Percentiles rank a stretch among this genome's conserved stretches.
These are phyloP conservation scores for Yamadazyma buinensis DNA, from an alignment of 1,139 yeast species.

Conservation along the genomic window DNA sequence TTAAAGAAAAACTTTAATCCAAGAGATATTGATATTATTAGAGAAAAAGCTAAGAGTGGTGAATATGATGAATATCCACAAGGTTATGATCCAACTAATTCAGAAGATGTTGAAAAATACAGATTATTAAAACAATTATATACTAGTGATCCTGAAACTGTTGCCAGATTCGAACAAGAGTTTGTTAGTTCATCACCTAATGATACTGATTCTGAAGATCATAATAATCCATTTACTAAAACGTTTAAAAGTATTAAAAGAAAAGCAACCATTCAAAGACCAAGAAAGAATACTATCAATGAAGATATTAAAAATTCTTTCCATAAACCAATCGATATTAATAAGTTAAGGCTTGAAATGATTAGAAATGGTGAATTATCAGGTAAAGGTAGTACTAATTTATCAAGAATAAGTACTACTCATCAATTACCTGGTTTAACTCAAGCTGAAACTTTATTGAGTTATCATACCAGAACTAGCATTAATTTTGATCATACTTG, in stretches of 20 bases:
- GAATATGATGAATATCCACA: conserved; percentile 46
- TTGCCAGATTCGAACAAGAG: conserved; percentile 31
- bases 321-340: conserved; percentile 32
- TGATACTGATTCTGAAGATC: conserved; percentile 9
- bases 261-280: conserved; percentile 21
- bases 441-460: conserved; percentile 46
- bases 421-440: conserved; percentile 50
- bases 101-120: conserved; percentile 42
- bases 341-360: conserved; percentile 42
- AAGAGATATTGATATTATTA: conserved; percentile 50
- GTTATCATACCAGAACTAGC: conserved; percentile 43
- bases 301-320: conserved; percentile 25
- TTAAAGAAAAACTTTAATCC: conserved; percentile 46
- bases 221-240: conserved; percentile 20
- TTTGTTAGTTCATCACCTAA: conserved; percentile 8
- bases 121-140: conserved; percentile 34
- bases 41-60: conserved; percentile 47
- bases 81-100: conserved; percentile 60
- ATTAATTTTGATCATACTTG: conserved; percentile 19
- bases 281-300: conserved; percentile 29
- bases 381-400: conserved; percentile 27
- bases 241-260: conserved; percentile 37
- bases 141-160: conserved; percentile 31
- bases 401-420: conserved; percentile 42
- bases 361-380: conserved; percentile 35